Conservation (phyloP, 2,329 filamentous ascomycete genomes). For the Phyllosticta ampelicida region DNA sequence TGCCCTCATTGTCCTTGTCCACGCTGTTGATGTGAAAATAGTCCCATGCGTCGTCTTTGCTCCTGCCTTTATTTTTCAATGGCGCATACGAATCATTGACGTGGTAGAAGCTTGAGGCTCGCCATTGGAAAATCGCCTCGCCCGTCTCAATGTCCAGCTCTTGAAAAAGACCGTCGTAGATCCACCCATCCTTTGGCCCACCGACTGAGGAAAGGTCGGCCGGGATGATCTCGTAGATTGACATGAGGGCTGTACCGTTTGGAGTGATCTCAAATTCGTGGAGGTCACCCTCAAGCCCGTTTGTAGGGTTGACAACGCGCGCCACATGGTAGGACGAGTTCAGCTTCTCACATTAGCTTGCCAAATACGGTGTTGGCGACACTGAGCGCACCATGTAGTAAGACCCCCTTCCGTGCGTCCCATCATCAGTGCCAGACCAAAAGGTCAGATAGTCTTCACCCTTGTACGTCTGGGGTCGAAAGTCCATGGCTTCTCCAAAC, state of each 20-base stretch:
- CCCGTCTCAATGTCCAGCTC: conserved; percentile 32
- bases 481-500: conserved; percentile 16
- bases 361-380: not conserved
- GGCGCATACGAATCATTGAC: conserved; percentile 21
- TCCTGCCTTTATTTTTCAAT: conserved; percentile 18
- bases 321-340: conserved; percentile 13
- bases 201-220: conserved; percentile 30
- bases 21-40: conserved; percentile 32
- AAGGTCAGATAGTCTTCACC: conserved; percentile 28
- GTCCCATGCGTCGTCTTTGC: conserved; percentile 26
- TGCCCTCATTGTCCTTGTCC: conserved; percentile 25
- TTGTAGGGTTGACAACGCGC: conserved; percentile 8
- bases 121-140: conserved; percentile 32
- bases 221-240: conserved; percentile 30
- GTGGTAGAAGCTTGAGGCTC: conserved; percentile 26
- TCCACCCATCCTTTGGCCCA: conserved; percentile 25
- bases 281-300: conserved; percentile 26
- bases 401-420: conserved; percentile 21
- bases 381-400: conserved; percentile 22
- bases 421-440: conserved; percentile 25
- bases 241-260: conserved; percentile 34
- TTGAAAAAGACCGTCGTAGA: conserved; percentile 36
- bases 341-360: conserved; percentile 7
- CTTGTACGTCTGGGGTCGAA: conserved; percentile 24
- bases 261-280: conserved; percentile 36